Evolutionary conservation across 345 rosid species (phyloP), one percentile per base, ranked within the genome.

Genomic region (Lepidium sativum): DNA sequence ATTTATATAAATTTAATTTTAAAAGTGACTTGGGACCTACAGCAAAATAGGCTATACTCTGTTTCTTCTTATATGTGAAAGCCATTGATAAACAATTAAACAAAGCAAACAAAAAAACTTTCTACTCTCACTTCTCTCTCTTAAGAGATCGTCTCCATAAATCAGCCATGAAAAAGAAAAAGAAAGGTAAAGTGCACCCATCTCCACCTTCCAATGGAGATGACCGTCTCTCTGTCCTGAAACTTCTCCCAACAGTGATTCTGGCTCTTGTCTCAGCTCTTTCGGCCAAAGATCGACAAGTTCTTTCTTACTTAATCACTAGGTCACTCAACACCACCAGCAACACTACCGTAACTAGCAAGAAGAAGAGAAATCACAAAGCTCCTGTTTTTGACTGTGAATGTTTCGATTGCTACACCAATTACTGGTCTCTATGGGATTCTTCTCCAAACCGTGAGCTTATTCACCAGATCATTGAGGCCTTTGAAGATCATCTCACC

Each of bases 401-500:
- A 33, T 92, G 92, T 56, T 92, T 92, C 38, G 85, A 83, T 62
- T 92, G 98, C 43, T 89, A 92, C 69, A 78, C 81, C 0, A 82
- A 83, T 70, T 92, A 77, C 77, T 92, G 98, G 98, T 71, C 69
- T 66, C 44, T 83, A 3, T 92, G 97, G 98, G 97, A 92, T 72
- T 87, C 86, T 2, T 89, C 95, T 0, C 72, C 84, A 1, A 85
- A 83, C 65, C 84, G 84, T 4, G 95, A 92, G 70, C 85, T 79
- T 51, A 85, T 92, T 56, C 83, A 89, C 62, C 87, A 81, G 60
- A 91, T 58, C 33, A 92, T 92, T 10, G 96, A 92, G 41, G 89
- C 92, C 13, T 92, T 85, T 53, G 97, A 92, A 71, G 95, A 87
- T 9, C 91, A 87, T 38, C 60, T 86, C 53, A 39, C 71, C 45